Conservation (phyloP, 306 rosid genomes). For the Vachellia pachyceras region DNA sequence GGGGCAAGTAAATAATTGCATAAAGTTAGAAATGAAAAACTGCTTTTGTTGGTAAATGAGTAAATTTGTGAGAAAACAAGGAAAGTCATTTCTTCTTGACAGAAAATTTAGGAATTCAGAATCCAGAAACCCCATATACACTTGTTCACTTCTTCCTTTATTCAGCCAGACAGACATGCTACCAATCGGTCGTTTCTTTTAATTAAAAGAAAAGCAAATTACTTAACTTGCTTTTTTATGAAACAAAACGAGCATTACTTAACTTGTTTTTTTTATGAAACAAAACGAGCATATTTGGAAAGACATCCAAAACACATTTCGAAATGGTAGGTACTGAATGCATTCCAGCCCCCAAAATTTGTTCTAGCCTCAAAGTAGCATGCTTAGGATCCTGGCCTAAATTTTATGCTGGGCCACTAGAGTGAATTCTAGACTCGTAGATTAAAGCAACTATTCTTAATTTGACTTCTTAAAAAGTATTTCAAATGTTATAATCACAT, state of each 20-base stretch:
- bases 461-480: not conserved
- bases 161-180: not conserved
- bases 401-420: not conserved
- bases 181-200: not conserved
- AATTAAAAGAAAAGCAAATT: not conserved
- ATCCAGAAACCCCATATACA: not conserved
- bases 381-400: not conserved
- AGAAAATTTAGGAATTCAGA: not conserved
- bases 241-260: no score
- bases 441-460: not conserved
- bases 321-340: not conserved
- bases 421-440: not conserved
- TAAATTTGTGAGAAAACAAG: not conserved
- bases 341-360: not conserved
- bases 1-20: not conserved
- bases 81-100: not conserved
- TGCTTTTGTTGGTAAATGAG: not conserved
- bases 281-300: not conserved
- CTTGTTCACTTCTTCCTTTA: not conserved
- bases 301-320: not conserved
- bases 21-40: not conserved
- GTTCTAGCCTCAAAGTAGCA: constrained; percentile 4
- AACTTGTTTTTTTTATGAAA: not conserved
- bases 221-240: no score
- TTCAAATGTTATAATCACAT: not conserved